Evolutionary conservation across 1,284 basidiomycete genomes (phyloP), one percentile per base, ranked within the genome.

Genomic region (Lignosus rhinocerotis): DNA sequence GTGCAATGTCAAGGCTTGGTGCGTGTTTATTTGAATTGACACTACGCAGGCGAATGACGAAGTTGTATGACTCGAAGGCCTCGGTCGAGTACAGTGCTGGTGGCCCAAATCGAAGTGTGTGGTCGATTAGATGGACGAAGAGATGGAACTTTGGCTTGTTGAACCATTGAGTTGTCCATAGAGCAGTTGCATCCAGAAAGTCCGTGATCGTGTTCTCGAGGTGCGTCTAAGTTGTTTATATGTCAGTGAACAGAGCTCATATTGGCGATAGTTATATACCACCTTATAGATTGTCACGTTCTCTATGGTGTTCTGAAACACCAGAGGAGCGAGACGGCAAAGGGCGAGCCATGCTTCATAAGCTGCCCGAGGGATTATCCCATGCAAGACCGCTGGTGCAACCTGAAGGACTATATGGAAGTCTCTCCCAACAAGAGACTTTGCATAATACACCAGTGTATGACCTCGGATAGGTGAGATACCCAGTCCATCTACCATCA

Each of bases 11-110:
- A 0, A 67, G 64, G 0, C 75, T 77, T 0, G 77, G 78, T 0
- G 79, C 76, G 14, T 76, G 77, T 1, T 73, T 67, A 61, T 81
- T 82, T 1, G 70, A 74, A 42, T 78, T 72, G 1, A 81, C 65
- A 60, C 78, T 80, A 17, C 68, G 68, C 0, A 67, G 56, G 0
- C 75, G 71, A 8, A 81, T 78, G 7, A 82, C 69, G 2, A 73
- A 72, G 67, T 82, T 82, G 70, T 72, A 80, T 0, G 75, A 79
- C 61, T 82, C 78, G 59, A 80, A 82, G 0, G 58, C 68, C 52
- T 82, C 78, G 0, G 78, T 81, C 0, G 70, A 64, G 48, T 62
- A 70, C 2, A 71, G 58, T 1, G 64, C 51, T 0, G 69, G 65
- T 2, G 72, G 71, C 0, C 70, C 71, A 52, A 72, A 72, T 3